Evolutionary conservation across 176 grass and related monocot genomes (phyloP).

Genomic region (Raddia guianensis): DNA sequence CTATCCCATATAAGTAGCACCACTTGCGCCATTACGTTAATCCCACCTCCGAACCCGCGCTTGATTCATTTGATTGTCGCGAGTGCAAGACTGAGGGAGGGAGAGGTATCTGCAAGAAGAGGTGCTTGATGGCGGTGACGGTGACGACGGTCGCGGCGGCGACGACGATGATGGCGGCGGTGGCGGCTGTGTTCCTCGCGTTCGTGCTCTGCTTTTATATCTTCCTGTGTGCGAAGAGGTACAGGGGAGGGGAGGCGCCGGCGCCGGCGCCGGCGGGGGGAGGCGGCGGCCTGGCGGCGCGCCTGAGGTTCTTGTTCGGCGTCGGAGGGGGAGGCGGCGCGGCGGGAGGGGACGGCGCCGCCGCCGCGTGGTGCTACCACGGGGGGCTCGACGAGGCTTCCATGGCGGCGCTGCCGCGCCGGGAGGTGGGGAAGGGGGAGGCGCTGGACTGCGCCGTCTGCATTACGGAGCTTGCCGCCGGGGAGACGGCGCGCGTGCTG

Average conservation of each 20-base stretch:
- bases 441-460: constrained; percentile 77
- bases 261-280: background rate
- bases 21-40: constrained; percentile 31
- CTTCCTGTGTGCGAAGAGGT: constrained; percentile 62
- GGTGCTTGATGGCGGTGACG: constrained; percentile 45
- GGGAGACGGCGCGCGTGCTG: constrained; percentile 70
- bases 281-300: background rate
- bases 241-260: constrained; percentile 17
- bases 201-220: constrained; percentile 70
- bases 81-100: constrained; percentile 1
- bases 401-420: constrained; percentile 50
- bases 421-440: constrained; percentile 44
- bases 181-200: constrained; percentile 54
- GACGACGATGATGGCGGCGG: constrained; percentile 52
- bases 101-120: background rate
- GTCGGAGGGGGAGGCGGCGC: accelerated
- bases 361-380: constrained; percentile 40
- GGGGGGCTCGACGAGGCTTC: constrained; percentile 63
- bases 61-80: constrained; percentile 5
- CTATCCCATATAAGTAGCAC: constrained; percentile 46
- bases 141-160: constrained; percentile 56
- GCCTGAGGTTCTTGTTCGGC: constrained; percentile 28
- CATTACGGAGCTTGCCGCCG: constrained; percentile 62
- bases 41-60: constrained; percentile 3
- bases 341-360: background rate